Conservation (phyloP, 2,329 filamentous ascomycete species). For the Pezicula carpinea region DNA sequence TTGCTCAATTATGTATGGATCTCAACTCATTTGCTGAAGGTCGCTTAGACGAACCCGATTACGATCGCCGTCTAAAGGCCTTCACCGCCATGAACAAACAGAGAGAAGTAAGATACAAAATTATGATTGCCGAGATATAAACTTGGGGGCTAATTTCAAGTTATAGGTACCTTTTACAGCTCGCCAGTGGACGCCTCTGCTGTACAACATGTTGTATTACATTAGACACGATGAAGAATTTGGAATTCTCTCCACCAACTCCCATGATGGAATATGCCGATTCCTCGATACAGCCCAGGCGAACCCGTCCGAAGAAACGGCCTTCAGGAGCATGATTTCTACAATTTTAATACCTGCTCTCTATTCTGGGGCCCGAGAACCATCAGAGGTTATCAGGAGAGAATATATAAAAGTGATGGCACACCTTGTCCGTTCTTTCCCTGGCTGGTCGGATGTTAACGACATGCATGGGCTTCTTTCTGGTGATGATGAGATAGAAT, state of each 20-base stretch:
- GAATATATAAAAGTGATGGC: conserved; percentile 80
- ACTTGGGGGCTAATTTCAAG: too few species aligned
- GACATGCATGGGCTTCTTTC: conserved; percentile 71
- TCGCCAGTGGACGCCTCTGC: conserved; percentile 78
- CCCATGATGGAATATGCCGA: conserved; percentile 72
- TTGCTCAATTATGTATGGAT: conserved; percentile 68
- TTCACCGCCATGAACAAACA: conserved; percentile 68
- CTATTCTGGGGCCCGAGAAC: conserved; percentile 69
- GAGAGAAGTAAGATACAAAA: conserved; percentile 33
- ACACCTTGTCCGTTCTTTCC: conserved; percentile 67
- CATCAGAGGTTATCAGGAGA: conserved; percentile 76
- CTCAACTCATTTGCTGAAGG: conserved; percentile 74
- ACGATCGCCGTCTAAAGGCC: conserved; percentile 72
- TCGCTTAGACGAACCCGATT: conserved; percentile 81
- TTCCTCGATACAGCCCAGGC: conserved; percentile 63
- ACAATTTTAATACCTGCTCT: conserved; percentile 69
- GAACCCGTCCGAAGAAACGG: conserved; percentile 38
- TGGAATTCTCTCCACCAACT: conserved; percentile 73
- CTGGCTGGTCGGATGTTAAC: conserved; percentile 63
- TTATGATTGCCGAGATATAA: too few species aligned
- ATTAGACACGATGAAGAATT: conserved; percentile 85
- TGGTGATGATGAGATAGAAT: conserved; percentile 50
- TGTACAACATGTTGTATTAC: conserved; percentile 87
- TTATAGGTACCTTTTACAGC: conserved; percentile 47
- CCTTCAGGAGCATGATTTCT: conserved; percentile 55